Percentiles rank a stretch among this genome's conserved stretches.
Evolutionary conservation across 768 basidiomycete species (phyloP).

Genomic region (Tulasnella sp.): DNA sequence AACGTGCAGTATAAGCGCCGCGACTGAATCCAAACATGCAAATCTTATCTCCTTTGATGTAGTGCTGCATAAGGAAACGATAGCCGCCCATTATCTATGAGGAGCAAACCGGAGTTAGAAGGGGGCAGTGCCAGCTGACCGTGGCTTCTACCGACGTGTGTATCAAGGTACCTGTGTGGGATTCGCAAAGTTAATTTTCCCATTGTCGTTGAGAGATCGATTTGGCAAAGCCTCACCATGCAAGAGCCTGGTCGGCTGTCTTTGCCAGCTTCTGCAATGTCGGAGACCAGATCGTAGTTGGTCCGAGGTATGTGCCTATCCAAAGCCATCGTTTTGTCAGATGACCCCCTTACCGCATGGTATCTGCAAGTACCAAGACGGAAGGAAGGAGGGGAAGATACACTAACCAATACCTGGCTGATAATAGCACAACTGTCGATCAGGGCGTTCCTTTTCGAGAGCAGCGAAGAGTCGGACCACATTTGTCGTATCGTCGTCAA

Average conservation of each 20-base stretch:
- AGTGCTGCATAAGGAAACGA: slow-evolving; percentile 23
- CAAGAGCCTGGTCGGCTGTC: slow-evolving; percentile 17
- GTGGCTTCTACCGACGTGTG: slow-evolving; percentile 41
- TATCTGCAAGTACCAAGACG: slow-evolving; percentile 26
- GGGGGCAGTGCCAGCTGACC: not conserved
- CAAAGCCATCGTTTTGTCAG: not conserved
- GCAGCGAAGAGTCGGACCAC: slow-evolving; percentile 62
- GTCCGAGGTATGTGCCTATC: slow-evolving; percentile 27
- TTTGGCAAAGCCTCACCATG: slow-evolving; percentile 21
- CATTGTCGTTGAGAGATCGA: too few relatives aligned
- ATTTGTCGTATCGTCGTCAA: slow-evolving; percentile 46
- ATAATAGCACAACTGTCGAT: slow-evolving; percentile 58
- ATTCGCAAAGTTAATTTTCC: too few relatives aligned
- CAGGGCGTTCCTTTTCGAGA: slow-evolving; percentile 49
- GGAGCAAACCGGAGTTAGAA: not conserved
- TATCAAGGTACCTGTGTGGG: too few relatives aligned
- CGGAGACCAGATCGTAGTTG: not conserved
- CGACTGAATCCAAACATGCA: slow-evolving; percentile 33
- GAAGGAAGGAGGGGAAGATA: not conserved
- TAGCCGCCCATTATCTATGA: slow-evolving; percentile 24
- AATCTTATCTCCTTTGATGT: slow-evolving; percentile 29
- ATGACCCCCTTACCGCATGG: not conserved
- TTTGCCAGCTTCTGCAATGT: not conserved
- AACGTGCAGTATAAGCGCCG: slow-evolving; percentile 29
- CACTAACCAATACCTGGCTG: slow-evolving; percentile 41